Percentiles rank a stretch among this genome's conserved stretches.
phyloP scores from a whole-genome alignment of 169 alveolate species.

The Toxoplasma gondii region DNA sequence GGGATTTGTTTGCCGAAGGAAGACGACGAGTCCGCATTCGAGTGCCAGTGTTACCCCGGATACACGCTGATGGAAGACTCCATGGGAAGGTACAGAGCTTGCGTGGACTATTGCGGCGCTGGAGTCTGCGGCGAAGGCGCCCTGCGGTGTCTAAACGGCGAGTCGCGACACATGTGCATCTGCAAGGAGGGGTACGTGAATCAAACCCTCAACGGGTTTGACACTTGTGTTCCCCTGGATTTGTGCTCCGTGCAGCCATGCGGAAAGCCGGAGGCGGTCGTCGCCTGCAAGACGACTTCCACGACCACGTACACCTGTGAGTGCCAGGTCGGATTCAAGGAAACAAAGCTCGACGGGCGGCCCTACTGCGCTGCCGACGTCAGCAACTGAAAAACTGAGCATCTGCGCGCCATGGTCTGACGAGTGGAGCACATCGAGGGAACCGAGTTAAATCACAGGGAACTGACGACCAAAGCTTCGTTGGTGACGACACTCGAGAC shows the following conservation, averaged over 20 bases:
- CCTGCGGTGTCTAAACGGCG: background rate
- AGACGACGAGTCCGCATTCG: background rate
- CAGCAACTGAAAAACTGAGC: too few relatives aligned
- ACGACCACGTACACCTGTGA: background rate
- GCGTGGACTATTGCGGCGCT: background rate
- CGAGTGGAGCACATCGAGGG: too few relatives aligned
- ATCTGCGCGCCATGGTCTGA: too few relatives aligned
- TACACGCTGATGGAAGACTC: background rate
- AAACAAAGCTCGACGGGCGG: background rate
- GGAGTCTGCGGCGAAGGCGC: slow-evolving; percentile 35
- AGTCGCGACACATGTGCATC: background rate
- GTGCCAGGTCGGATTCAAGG: background rate
- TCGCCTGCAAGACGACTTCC: background rate
- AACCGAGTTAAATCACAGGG: too few relatives aligned
- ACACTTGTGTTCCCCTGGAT: background rate
- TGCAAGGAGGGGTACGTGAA: background rate
- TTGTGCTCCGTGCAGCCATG: slow-evolving; percentile 22
- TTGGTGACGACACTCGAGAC: too few relatives aligned
- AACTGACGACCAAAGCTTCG: too few relatives aligned
- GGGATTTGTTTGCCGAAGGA: background rate
- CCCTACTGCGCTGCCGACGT: background rate
- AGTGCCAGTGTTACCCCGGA: slow-evolving; percentile 15
- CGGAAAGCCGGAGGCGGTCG: background rate
- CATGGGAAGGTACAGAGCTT: background rate
- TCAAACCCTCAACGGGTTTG: background rate